Evolutionary conservation across 805 yeast species (phyloP), one percentile per base, ranked within the genome.

Genomic region (Blastobotrys parvus): DNA sequence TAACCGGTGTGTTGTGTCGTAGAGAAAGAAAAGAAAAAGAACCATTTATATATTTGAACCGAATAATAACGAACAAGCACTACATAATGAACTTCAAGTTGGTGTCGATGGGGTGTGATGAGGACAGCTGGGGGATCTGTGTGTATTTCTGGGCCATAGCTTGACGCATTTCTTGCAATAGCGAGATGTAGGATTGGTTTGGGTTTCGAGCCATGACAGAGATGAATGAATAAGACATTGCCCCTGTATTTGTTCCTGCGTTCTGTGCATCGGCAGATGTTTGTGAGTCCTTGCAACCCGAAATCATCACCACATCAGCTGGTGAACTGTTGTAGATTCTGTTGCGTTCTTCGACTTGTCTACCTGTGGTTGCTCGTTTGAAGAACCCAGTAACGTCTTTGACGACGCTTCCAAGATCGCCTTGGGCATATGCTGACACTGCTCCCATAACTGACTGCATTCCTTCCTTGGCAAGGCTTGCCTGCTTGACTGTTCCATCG

Each of bases 221-320:
- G 37, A 83, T 69, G 54, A 86, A 83, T 1, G 94, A 81, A 64
- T 77, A 82, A 19, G 88, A 80, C 84, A 85, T 80, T 3, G 95
- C 95, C 45, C 95, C 95, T 0, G 92, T 82, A 34, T 78, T 74
- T 10, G 62, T 64, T 21, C 89, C 88, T 31, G 75, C 78, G 56
- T 81, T 86, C 17, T 66, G 68, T 0, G 94, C 82, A 61, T 85
- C 94, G 4, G 94, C 94, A 44, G 82, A 74, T 0, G 94, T 85
- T 63, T 85, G 94, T 41, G 75, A 71, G 62, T 85, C 95, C 58
- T 82, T 83, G 51, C 94, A 86, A 3, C 94, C 95, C 2, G 87
- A 78, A 43, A 85, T 65, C 62, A 77, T 73, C 19, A 85, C 74
- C 16, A 80, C 83, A 62, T 85, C 94, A 2, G 90, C 89, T 0